A percentile compares a stretch with the other conserved stretches of the same genome.
phyloP scores from a whole-genome alignment of 2,329 filamentous ascomycete genomes.

The Paracamarosporium sp. region DNA sequence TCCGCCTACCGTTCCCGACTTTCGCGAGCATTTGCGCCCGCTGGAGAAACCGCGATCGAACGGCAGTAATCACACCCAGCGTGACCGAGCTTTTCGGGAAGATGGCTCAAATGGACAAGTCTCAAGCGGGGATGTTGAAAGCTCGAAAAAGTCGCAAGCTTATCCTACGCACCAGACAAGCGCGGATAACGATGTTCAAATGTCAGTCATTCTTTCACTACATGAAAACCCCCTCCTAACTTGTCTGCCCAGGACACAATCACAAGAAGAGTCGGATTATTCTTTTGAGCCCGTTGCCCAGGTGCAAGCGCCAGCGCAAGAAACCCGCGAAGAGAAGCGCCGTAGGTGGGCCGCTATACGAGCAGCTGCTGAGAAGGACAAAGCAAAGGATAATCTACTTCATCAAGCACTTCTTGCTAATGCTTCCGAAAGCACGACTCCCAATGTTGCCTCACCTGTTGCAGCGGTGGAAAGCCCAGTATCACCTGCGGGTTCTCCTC shows the following conservation, averaged over 20 bases:
- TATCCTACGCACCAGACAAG: conserved; percentile 4
- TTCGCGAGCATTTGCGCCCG: conserved; percentile 22
- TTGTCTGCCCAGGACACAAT: conserved; percentile 17
- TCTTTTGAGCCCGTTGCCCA: conserved; percentile 18
- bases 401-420: conserved; percentile 74
- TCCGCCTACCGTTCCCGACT: conserved; percentile 48
- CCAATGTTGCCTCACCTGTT: conserved; percentile 53
- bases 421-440: conserved; percentile 64
- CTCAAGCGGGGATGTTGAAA: not conserved
- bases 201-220: conserved; percentile 18
- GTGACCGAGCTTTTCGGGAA: not conserved
- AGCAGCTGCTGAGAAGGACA: conserved; percentile 49
- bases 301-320: conserved; percentile 35
- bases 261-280: conserved; percentile 26
- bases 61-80: conserved; percentile 8
- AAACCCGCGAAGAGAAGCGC: conserved; percentile 41
- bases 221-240: conserved; percentile 13
- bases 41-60: conserved; percentile 9
- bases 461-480: conserved; percentile 39
- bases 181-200: conserved; percentile 21
- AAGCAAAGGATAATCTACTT: conserved; percentile 67
- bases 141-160: not conserved
- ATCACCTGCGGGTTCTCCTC: conserved; percentile 45
- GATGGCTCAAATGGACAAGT: not conserved
- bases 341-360: conserved; percentile 42